phyloP scores from a whole-genome alignment of 352 stramenopile species.

The Globisporangium okanoganense region DNA sequence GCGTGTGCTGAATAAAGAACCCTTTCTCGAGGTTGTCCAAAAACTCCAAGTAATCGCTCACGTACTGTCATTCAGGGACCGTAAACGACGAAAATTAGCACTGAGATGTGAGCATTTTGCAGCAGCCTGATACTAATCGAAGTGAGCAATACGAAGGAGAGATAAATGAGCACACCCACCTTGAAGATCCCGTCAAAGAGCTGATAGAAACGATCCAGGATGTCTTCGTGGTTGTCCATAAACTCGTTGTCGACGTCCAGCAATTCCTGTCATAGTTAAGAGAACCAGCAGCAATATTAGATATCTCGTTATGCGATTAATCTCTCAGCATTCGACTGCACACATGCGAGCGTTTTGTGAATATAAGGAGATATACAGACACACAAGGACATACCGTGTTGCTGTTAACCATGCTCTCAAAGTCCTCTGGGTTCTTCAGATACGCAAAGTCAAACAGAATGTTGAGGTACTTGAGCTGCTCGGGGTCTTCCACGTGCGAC shows the following conservation, averaged over 20 bases:
- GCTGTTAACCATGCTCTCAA: constrained; percentile 91
- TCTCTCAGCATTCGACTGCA: background rate
- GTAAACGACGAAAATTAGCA: constrained; percentile 6
- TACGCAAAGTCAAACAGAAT: constrained; percentile 96
- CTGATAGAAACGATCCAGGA: constrained; percentile 86
- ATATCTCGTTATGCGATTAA: background rate
- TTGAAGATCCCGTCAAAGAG: constrained; percentile 90
- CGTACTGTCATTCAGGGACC: constrained; percentile 55
- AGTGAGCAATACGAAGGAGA: background rate
- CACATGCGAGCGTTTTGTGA: background rate
- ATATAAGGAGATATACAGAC: background rate
- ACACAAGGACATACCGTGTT: constrained; percentile 59
- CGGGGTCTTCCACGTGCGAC: constrained; percentile 84
- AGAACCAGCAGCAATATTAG: background rate
- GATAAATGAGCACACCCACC: constrained; percentile 20
- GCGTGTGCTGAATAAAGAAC: constrained; percentile 95
- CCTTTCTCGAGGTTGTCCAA: constrained; percentile 90
- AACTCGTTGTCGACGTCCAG: constrained; percentile 91
- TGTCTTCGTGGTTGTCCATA: constrained; percentile 84
- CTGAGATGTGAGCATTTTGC: background rate
- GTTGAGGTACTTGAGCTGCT: constrained; percentile 88
- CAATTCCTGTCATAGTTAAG: constrained; percentile 50
- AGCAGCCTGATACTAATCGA: background rate
- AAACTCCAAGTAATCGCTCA: constrained; percentile 91
- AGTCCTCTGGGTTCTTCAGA: constrained; percentile 93